Evolutionary conservation across 108 stramenopile genomes (phyloP), one percentile per base, ranked within the genome.

Genomic region (Skeletonema costatum): DNA sequence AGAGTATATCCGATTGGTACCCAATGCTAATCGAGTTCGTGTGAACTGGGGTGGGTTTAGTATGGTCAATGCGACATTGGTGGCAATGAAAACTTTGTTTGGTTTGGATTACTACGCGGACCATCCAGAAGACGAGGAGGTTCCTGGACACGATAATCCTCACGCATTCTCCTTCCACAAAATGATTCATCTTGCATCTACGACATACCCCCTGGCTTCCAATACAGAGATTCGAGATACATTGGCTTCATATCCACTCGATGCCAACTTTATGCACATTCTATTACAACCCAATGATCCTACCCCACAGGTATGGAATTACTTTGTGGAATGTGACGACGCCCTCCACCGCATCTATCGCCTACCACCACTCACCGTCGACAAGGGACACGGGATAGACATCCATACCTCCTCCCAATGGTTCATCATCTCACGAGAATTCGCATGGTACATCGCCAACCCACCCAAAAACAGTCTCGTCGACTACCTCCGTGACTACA

Each of bases 261-360:
- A 97, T 85, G 91, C 91, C 64, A 94, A 95, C 68, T 89, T 95
- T 64, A 67, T 96, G 61, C 82, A 93, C 31, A 81, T 94, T 32
- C 84, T 96, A 63, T 81, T 93, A 53, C 87, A 89, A 73, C 92
- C 90, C 51, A 81, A 85, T 58, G 66, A 86, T 36, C 93, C 93
- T 44, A 61, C 77, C 39, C 85, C 80, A 25, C 48, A 85, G 33
- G 75, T 85, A 7, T 98, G 97, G 96, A 88, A 97, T 68, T 95
- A 97, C 77, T 98, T 89, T 83, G 95, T 97, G 13, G 98, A 98
- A 87, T 98, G 98, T 75, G 98, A 98, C 76, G 96, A 93, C 65
- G 79, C 82, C 5, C 70, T 98, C 19, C 96, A 97, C 83, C 94
- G 98, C 36, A 97, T 98, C 35, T 92, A 93, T 60, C 92, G 95